These are phyloP conservation scores for Colletotrichum tropicicola DNA, from an alignment of 2,329 filamentous ascomycete species.

Conservation along the genomic window DNA sequence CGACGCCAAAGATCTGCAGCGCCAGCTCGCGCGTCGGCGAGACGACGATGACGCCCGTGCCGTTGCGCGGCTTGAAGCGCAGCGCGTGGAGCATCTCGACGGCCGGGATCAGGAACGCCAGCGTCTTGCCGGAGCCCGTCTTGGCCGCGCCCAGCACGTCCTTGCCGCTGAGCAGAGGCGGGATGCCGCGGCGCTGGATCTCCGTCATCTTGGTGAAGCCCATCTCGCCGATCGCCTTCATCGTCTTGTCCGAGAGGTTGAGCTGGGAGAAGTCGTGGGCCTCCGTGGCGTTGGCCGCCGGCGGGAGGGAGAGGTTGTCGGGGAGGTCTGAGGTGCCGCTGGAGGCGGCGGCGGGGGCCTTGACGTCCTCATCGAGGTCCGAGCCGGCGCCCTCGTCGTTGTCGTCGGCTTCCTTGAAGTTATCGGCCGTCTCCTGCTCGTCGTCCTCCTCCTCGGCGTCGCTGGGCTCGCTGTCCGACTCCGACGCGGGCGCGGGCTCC, in stretches of 20 bases:
- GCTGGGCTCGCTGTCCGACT: constrained; percentile 34
- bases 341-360: constrained; percentile 10
- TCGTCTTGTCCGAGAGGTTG: constrained; percentile 86
- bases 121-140: constrained; percentile 94
- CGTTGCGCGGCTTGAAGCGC: constrained; percentile 94
- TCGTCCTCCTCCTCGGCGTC: constrained; percentile 41
- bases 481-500: constrained; percentile 39
- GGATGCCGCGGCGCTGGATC: constrained; percentile 89
- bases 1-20: constrained; percentile 95
- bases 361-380: constrained; percentile 35
- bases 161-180: constrained; percentile 85
- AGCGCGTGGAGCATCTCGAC: constrained; percentile 92
- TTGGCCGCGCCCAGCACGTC: constrained; percentile 96
- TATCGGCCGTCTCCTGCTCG: constrained; percentile 37
- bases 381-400: constrained; percentile 36
- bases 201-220: constrained; percentile 95
- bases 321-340: constrained; percentile 41
- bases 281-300: constrained; percentile 65
- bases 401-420: constrained; percentile 36
- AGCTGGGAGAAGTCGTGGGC: constrained; percentile 82
- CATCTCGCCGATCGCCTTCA: constrained; percentile 90
- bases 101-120: constrained; percentile 93
- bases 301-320: constrained; percentile 56
- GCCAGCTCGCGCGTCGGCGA: constrained; percentile 94
- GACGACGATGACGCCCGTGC: constrained; percentile 90